Evolutionary conservation across 352 stramenopile genomes (phyloP).

Genomic region (Phytophthora pisi): DNA sequence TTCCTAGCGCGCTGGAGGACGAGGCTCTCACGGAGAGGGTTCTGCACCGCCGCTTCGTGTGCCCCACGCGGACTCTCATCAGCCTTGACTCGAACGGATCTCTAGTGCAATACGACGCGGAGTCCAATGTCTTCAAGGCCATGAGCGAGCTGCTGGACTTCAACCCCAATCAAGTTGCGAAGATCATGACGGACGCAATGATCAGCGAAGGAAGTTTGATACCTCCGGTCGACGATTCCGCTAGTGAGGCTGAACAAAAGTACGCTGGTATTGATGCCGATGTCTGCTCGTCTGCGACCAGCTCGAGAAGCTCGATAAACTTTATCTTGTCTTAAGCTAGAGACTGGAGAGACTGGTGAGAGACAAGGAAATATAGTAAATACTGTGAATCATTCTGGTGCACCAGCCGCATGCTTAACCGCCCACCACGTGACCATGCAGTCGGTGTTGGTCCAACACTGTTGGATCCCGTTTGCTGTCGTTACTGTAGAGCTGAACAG

Average conservation of each 20-base stretch:
- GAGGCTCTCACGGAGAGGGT: constrained; percentile 16
- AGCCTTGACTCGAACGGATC: constrained; percentile 29
- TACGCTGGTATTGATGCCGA: not conserved
- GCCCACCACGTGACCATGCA: not conserved
- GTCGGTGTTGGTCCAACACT: not conserved
- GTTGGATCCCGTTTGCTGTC: not conserved
- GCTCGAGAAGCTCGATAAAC: constrained; percentile 18
- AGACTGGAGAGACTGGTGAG: not conserved
- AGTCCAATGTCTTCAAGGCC: constrained; percentile 45
- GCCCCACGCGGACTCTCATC: constrained; percentile 40
- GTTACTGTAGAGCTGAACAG: not conserved
- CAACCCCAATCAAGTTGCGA: constrained; percentile 19
- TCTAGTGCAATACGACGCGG: constrained; percentile 41
- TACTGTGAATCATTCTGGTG: not conserved
- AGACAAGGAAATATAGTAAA: not conserved
- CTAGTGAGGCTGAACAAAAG: constrained; percentile 8
- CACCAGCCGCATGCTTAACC: no score
- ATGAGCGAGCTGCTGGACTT: constrained; percentile 31
- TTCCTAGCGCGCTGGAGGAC: constrained; percentile 29
- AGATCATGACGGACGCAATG: constrained; percentile 29
- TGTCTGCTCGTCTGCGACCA: not conserved
- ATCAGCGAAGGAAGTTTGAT: constrained; percentile 41
- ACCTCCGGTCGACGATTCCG: constrained; percentile 13
- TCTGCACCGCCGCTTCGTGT: constrained; percentile 28
- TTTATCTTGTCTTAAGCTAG: constrained; percentile 29